phyloP scores from a whole-genome alignment of 345 rosid genomes.

The Ricinus communis region DNA sequence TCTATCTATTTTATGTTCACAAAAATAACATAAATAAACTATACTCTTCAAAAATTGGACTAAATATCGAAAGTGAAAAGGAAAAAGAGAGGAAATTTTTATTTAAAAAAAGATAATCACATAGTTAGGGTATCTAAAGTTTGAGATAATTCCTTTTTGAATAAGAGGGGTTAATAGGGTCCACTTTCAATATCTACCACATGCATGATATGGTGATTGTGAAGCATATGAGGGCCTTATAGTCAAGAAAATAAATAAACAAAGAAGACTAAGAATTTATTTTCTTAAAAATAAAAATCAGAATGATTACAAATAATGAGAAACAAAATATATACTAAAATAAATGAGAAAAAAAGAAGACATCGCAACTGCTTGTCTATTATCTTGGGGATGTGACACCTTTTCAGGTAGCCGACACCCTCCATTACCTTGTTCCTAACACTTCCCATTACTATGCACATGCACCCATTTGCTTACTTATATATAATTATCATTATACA shows the following conservation, averaged over 20 bases:
- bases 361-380: too few relatives aligned
- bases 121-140: too few relatives aligned
- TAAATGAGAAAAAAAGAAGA: neutral
- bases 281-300: too few relatives aligned
- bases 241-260: neutral
- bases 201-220: neutral
- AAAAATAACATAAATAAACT: too few relatives aligned
- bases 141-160: neutral
- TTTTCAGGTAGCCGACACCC: constrained; percentile 42
- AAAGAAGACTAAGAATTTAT: neutral
- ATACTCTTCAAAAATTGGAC: too few relatives aligned
- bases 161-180: constrained; percentile 1
- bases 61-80: too few relatives aligned
- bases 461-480: constrained; percentile 44
- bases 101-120: neutral
- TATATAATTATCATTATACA: neutral
- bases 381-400: constrained; percentile 26
- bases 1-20: too few relatives aligned
- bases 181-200: neutral
- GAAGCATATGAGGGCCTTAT: neutral
- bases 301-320: too few relatives aligned
- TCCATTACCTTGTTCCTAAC: constrained; percentile 27
- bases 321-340: neutral
- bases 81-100: too few relatives aligned
- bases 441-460: constrained; percentile 28